Base-by-base conservation (phyloP, 1,284 basidiomycete genomes). In the Cryptococcus wingfieldii region DNA sequence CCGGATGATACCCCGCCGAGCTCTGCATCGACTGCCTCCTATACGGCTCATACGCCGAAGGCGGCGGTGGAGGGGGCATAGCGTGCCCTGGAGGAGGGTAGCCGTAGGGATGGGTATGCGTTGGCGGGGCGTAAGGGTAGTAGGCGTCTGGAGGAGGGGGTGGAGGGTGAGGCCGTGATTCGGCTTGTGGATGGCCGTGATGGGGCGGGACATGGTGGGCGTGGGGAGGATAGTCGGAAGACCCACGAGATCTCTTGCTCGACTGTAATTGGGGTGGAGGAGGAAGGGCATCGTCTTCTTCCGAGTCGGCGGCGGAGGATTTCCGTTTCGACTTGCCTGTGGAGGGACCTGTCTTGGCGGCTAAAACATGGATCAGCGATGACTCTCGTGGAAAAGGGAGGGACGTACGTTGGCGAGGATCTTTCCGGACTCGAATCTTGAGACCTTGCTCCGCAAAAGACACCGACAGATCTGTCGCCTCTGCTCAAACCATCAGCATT, bases 361-460 rank as follows among this genome's bases (percentile, higher is more conserved):
- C 34, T 41, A 14, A 13, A 12, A 23, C 14, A n/a, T 12, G 18
- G 14, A 18, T 38, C 18, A 39, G 19, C 48, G 18, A 4, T 16
- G 16, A 28, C 25, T 47, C 16, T 8, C 6, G 18, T 7, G 8
- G 27, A 47, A n/a, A 14, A 13, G 5, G 37, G 13, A 4, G 41
- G 27, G 23, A 60, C 67, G 63, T 53, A 70, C 68, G 56, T 45
- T 60, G 58, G 14, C 64, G 65, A 23, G 63, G 89, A 63, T 92
- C 89, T 72, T 91, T 92, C 44, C 90, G 83, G 41, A 94, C 92
- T 27, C 91, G 85, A 48, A 95, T 92, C 76, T 94, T 93, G 72
- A 94, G 88, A 4, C 91, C 91, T 76, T 95, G 91, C 68, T 91
- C 88, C 10, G 91, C 89, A 55, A 95, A 83, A 0, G 88, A 88